Evolutionary conservation across 2,329 filamentous ascomycete species (phyloP).

Genomic region (Trichothecium roseum): DNA sequence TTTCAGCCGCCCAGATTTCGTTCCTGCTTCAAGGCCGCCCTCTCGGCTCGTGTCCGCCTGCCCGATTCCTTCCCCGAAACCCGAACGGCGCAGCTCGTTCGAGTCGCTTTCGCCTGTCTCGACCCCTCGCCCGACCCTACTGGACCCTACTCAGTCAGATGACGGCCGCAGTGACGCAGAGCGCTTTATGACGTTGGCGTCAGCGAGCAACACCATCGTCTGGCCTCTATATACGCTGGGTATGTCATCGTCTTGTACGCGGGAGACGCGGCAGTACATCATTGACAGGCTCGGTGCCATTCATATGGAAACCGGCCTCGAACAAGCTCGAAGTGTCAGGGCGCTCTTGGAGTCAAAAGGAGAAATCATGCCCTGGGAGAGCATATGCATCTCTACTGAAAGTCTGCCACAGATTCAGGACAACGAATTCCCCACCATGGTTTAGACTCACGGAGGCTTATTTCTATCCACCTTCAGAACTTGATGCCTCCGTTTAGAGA

Average conservation of each 20-base stretch:
- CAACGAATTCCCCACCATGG: constrained; percentile 13
- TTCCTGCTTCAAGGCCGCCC: constrained; percentile 3
- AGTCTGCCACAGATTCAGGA: constrained; percentile 17
- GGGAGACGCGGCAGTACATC: constrained; percentile 30
- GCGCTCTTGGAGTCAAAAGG: constrained; percentile 28
- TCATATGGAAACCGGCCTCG: constrained; percentile 32
- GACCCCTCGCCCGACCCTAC: constrained; percentile 23
- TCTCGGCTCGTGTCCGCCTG: constrained; percentile 8
- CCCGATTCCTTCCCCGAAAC: constrained; percentile 17
- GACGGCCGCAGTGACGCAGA: constrained; percentile 22
- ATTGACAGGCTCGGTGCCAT: constrained; percentile 33
- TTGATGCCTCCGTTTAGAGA: constrained; percentile 1
- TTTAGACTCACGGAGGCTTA: constrained; percentile 9
- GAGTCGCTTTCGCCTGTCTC: constrained; percentile 5
- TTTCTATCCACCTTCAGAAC: neutral
- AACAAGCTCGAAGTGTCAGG: constrained; percentile 33
- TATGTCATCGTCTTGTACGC: constrained; percentile 32
- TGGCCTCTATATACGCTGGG: constrained; percentile 41
- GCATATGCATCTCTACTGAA: constrained; percentile 9
- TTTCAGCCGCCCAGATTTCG: constrained; percentile 4
- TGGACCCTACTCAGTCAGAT: constrained; percentile 26
- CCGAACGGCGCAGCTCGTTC: constrained; percentile 2
- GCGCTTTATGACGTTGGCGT: constrained; percentile 37
- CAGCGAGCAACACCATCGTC: constrained; percentile 35
- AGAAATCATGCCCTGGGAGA: constrained; percentile 14